These are phyloP conservation scores for Dactylellina haptotyla DNA, from an alignment of 2,329 filamentous ascomycete genomes.

Conservation along the genomic window DNA sequence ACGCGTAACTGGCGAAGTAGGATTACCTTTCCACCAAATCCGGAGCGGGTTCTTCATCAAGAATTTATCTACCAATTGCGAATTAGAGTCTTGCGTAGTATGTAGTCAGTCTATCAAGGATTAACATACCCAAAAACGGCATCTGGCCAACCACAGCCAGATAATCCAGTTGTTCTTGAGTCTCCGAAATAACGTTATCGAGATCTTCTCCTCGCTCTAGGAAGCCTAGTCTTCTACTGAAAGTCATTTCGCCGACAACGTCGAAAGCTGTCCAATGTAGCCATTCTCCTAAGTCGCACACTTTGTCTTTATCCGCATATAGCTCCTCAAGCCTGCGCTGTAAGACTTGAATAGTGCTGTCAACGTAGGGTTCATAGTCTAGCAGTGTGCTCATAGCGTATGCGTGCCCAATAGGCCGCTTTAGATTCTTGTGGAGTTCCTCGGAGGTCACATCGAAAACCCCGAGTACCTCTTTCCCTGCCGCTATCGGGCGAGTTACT, in stretches of 20 bases:
- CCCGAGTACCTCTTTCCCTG: conserved; percentile 30
- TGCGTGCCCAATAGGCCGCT: conserved; percentile 77
- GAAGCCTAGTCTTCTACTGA: conserved; percentile 59
- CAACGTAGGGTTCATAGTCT: conserved; percentile 82
- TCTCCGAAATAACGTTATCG: conserved; percentile 58
- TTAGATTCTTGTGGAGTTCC: conserved; percentile 77
- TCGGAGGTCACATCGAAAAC: conserved; percentile 66
- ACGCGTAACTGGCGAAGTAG: conserved; percentile 25
- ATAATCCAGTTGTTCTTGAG: conserved; percentile 44
- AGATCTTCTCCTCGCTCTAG: conserved; percentile 59
- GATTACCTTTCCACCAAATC: conserved; percentile 47
- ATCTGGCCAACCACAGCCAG: conserved; percentile 39
- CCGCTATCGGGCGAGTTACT: conserved; percentile 27
- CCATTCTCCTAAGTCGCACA: conserved; percentile 56
- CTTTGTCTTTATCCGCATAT: conserved; percentile 62
- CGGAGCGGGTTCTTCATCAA: conserved; percentile 40
- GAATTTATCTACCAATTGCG: conserved; percentile 20
- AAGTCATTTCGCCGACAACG: conserved; percentile 60
- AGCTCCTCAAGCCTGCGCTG: conserved; percentile 62
- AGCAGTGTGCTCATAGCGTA: conserved; percentile 82
- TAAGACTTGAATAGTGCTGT: conserved; percentile 77
- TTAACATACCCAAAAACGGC: conserved; percentile 30
- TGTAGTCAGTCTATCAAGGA: neutral
- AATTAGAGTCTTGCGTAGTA: neutral
- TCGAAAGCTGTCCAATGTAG: conserved; percentile 59